These are phyloP conservation scores for Tolypocladium ovalisporum DNA, from an alignment of 2,329 filamentous ascomycete genomes.

Conservation along the genomic window DNA sequence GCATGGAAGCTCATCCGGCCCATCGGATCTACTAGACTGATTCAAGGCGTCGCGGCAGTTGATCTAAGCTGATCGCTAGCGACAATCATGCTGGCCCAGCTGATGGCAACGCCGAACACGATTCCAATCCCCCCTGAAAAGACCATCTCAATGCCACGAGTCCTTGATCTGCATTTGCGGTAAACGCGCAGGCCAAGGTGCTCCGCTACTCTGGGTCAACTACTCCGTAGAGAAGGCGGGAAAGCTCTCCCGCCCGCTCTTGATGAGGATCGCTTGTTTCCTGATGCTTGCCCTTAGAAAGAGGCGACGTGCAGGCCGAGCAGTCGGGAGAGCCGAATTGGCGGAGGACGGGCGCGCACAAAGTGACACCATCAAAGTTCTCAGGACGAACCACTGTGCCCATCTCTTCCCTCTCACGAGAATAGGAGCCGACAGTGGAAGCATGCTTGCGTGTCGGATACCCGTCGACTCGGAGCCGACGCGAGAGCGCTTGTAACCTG, in stretches of 20 bases:
- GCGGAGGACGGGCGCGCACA: not conserved
- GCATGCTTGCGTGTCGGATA: not conserved
- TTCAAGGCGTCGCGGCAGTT: not conserved
- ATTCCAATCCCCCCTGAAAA: not conserved
- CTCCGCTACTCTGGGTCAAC: not conserved
- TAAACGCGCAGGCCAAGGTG: not conserved
- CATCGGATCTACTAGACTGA: not conserved
- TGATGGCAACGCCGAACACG: not conserved
- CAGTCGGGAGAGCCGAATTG: not conserved
- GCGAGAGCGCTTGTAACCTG: not conserved
- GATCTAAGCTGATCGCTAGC: not conserved
- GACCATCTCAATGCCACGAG: not conserved
- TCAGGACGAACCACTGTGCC: not conserved
- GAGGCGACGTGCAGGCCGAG: slow-evolving; percentile 1
- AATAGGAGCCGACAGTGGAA: not conserved
- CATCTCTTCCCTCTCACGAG: not conserved
- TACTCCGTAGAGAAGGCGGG: not conserved
- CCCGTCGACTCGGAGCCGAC: not conserved
- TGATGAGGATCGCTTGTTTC: slow-evolving; percentile 6
- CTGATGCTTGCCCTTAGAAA: not conserved
- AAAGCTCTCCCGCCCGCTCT: slow-evolving; percentile 1
- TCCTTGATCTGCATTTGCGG: slow-evolving; percentile 3
- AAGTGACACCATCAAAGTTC: not conserved
- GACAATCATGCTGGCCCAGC: not conserved
- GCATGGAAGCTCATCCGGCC: slow-evolving; percentile 1